Conservation (phyloP, 495 filamentous ascomycete genomes). For the Evansstolkia leycettana region DNA sequence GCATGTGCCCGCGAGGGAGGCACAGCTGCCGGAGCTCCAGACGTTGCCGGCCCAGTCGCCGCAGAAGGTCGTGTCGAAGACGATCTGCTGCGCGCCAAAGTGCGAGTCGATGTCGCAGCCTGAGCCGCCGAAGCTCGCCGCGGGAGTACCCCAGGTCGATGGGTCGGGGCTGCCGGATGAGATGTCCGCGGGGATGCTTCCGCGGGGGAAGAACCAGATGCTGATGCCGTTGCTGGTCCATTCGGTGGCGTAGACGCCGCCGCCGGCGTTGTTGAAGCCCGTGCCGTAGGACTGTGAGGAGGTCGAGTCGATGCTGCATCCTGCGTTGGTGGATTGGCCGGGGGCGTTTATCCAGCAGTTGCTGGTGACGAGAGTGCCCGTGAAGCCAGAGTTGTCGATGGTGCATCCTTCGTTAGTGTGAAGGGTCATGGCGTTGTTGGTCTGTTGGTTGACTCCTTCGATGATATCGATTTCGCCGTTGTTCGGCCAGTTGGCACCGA, state of each 20-base stretch:
- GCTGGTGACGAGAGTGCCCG: slow-evolving; percentile 19
- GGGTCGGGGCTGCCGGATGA: slow-evolving; percentile 39
- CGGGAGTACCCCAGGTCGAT: slow-evolving; percentile 43
- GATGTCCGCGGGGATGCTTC: slow-evolving; percentile 41
- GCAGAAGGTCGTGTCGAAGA: slow-evolving; percentile 59
- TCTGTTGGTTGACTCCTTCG: slow-evolving; percentile 50
- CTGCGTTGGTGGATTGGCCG: slow-evolving; percentile 32
- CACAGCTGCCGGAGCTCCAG: slow-evolving; percentile 19
- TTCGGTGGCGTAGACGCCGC: slow-evolving; percentile 54
- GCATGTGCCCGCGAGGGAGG: slow-evolving; percentile 38
- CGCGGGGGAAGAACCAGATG: slow-evolving; percentile 46
- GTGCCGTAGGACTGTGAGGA: slow-evolving; percentile 35
- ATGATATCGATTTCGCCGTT: slow-evolving; percentile 66
- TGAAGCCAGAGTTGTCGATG: slow-evolving; percentile 36
- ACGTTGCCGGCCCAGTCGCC: slow-evolving; percentile 48
- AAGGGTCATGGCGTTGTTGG: slow-evolving; percentile 49
- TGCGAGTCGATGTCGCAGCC: slow-evolving; percentile 47
- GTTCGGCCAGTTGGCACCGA: slow-evolving; percentile 50
- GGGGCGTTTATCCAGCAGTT: slow-evolving; percentile 44
- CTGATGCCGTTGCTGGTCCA: slow-evolving; percentile 47
- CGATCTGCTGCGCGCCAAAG: slow-evolving; percentile 53
- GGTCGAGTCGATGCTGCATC: slow-evolving; percentile 36
- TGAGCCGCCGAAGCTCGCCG: slow-evolving; percentile 44
- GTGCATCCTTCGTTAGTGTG: slow-evolving; percentile 51
- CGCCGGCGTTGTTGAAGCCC: slow-evolving; percentile 43